Evolutionary conservation across 441 rosid species (phyloP).

Genomic region (Euphorbia schlechtendalii): DNA sequence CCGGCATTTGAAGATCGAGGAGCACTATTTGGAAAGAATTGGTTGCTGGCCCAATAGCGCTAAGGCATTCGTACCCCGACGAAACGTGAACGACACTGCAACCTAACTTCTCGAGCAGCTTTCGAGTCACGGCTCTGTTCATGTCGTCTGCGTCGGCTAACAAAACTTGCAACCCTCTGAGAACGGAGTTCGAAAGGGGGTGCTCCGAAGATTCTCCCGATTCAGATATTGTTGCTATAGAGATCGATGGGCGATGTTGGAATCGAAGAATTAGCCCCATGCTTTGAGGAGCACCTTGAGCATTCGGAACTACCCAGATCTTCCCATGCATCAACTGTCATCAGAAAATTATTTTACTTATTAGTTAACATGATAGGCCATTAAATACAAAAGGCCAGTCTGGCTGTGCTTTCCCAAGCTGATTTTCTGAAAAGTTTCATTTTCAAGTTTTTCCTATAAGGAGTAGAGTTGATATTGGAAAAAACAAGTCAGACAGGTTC

Average conservation of each 20-base stretch:
- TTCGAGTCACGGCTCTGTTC: conserved; percentile 68
- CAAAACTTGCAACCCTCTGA: conserved; percentile 65
- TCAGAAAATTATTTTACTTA: not conserved
- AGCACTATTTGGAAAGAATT: conserved; percentile 54
- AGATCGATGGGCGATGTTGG: conserved; percentile 42
- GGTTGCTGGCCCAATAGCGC: conserved; percentile 42
- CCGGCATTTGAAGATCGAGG: conserved; percentile 77
- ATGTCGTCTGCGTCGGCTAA: conserved; percentile 69
- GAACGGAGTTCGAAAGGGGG: conserved; percentile 45
- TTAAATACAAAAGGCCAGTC: not conserved
- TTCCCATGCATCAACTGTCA: conserved; percentile 72
- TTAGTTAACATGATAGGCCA: not conserved
- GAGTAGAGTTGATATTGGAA: too few species aligned
- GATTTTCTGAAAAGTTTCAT: too few species aligned
- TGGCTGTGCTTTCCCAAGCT: too few species aligned
- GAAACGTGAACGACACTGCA: conserved; percentile 58
- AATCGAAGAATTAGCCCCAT: conserved; percentile 61
- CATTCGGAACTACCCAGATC: conserved; percentile 51
- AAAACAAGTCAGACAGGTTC: too few species aligned
- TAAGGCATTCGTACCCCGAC: conserved; percentile 73
- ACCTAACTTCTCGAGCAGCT: conserved; percentile 77
- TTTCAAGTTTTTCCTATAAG: too few species aligned
- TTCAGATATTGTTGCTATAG: conserved; percentile 29
- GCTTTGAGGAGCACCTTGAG: conserved; percentile 54
- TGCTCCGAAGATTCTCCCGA: conserved; percentile 50